Percentiles rank a stretch among this genome's conserved stretches.
phyloP scores from a whole-genome alignment of 768 basidiomycete species.

The Russula sp. region DNA sequence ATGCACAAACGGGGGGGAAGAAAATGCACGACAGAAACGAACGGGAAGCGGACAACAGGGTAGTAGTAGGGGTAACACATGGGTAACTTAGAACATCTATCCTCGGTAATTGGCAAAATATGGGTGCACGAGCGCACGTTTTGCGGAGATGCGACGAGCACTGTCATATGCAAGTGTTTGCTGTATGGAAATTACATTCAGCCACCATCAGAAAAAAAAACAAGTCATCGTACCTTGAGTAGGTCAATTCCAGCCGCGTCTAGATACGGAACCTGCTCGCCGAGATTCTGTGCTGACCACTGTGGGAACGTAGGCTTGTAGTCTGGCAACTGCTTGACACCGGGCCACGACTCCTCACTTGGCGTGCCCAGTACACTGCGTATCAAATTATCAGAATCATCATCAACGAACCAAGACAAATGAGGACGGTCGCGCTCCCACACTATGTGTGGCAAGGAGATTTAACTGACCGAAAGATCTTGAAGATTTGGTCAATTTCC shows the following conservation, averaged over 20 bases:
- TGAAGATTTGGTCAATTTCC: constrained; percentile 99
- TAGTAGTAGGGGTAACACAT: not conserved
- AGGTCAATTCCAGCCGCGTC: constrained; percentile 80
- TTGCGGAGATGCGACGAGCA: constrained; percentile 86
- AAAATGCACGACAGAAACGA: constrained; percentile 20
- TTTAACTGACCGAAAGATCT: constrained; percentile 84
- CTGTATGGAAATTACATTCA: constrained; percentile 26
- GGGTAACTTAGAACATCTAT: not conserved
- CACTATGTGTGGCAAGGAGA: not conserved
- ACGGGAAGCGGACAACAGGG: not conserved
- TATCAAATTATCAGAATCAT: not conserved
- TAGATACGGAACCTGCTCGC: constrained; percentile 61
- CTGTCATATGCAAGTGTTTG: constrained; percentile 74
- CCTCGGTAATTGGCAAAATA: constrained; percentile 50
- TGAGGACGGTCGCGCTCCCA: not conserved
- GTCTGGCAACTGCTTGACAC: constrained; percentile 82
- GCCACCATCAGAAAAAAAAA: not conserved
- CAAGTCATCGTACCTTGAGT: constrained; percentile 50
- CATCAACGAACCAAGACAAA: constrained; percentile 3
- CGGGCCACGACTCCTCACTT: constrained; percentile 87
- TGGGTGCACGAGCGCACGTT: constrained; percentile 52
- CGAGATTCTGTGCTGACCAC: constrained; percentile 79
- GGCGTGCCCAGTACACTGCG: constrained; percentile 86
- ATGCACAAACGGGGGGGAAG: constrained; percentile 13
- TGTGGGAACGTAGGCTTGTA: constrained; percentile 97